Evolutionary conservation across 2,329 filamentous ascomycete genomes (phyloP), one percentile per base, ranked within the genome.

Genomic region (Colletotrichum agaves): DNA sequence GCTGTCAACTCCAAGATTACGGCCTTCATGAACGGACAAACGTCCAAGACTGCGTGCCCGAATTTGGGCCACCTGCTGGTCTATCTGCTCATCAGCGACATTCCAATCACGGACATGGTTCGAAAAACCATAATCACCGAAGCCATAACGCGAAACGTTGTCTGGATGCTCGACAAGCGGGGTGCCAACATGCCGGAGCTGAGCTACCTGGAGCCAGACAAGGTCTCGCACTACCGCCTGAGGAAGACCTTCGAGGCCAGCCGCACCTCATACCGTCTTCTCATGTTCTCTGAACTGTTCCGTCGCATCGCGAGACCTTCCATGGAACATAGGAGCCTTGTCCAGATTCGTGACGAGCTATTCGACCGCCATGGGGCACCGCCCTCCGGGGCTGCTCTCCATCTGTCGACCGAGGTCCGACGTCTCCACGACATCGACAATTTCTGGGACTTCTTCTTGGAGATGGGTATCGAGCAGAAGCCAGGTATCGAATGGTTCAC

Each of bases 221-320:
- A 70, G 0, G 69, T 81, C 15, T 85, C 82, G 2, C 64, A 75
- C 1, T 85, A 86, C 71, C 82, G 84, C 10, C 77, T 86, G 0
- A 67, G 76, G 50, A 79, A 79, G 70, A 85, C 82, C 0, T 86
- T 84, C 71, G 72, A 79, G 13, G 83, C 80, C 13, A 80, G 78
- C 19, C 77, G 75, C 31, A 84, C 82, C 1, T 84, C 82, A 0
- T 86, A 86, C 72, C 80, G 82, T 2, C 78, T 85, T 4, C 77
- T 86, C 27, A 86, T 86, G 83, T 85, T 87, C 74, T 79, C 81
- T 10, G 82, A 83, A 63, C 76, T 86, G 13, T 86, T 86, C 74
- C 80, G 80, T 10, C 79, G 75, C 53, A 81, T 78, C 0, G 82
- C 81, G 3, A 78, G 83, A 3, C 77, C 78, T 0, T 75, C 71